phyloP scores from a whole-genome alignment of 495 filamentous ascomycete genomes.

The Xylaria nigripes region DNA sequence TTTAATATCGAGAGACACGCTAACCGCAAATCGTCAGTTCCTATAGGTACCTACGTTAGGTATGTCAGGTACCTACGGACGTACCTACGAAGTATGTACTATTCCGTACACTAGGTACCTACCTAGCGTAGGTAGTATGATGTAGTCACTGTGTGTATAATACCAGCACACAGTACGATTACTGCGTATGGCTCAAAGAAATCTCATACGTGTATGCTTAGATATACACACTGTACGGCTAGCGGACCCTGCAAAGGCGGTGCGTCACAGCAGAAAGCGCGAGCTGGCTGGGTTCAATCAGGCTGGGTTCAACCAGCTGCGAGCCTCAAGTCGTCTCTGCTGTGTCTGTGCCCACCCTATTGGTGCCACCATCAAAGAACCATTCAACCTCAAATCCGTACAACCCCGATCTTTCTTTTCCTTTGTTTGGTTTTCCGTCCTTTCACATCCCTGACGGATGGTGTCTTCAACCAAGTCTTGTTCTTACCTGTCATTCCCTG shows the following conservation, averaged over 20 bases:
- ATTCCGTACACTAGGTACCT: no score
- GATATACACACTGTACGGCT: not conserved
- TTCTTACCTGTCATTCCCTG: not conserved
- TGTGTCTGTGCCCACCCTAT: not conserved
- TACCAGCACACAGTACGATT: no score
- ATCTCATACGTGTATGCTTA: no score
- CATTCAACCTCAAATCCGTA: not conserved
- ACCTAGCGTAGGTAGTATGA: no score
- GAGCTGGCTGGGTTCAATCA: constrained; percentile 8
- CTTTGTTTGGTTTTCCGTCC: not conserved
- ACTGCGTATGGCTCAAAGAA: no score
- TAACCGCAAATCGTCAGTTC: no score
- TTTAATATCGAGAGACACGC: no score
- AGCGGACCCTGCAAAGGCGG: not conserved
- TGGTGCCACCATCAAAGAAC: not conserved
- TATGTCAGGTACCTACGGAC: no score
- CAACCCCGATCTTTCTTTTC: not conserved
- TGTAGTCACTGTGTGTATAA: no score
- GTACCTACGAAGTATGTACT: no score
- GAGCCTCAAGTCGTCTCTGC: not conserved
- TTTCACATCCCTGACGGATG: not conserved
- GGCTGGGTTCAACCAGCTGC: not conserved
- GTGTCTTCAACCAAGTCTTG: not conserved
- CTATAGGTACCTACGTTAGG: no score
- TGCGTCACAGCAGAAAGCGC: not conserved